These are phyloP conservation scores for Histomonas meleagridis DNA, from an alignment of 208 protist species.

Conservation along the genomic window DNA sequence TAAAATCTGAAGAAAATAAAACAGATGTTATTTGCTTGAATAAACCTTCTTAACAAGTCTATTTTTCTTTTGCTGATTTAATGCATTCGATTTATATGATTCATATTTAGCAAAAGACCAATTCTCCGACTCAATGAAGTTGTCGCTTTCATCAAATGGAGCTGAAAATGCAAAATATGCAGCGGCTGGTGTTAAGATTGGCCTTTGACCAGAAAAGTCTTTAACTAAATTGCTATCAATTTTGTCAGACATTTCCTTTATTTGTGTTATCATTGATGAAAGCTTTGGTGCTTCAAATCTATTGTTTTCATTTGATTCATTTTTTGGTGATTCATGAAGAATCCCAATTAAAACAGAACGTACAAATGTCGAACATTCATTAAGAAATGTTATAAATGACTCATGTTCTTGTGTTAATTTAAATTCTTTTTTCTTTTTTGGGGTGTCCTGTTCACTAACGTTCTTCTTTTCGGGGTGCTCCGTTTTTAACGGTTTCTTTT, in stretches of 20 bases:
- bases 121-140: slow-evolving; percentile 10
- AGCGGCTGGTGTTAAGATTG: background rate
- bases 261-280: background rate
- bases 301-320: background rate
- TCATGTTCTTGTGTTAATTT: background rate
- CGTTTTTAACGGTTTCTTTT: background rate
- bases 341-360: background rate
- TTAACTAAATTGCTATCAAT: background rate
- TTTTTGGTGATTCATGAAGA: background rate
- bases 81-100: background rate
- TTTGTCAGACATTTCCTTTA: background rate
- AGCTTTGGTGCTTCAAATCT: slow-evolving; percentile 28
- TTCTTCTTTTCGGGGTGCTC: too few species aligned
- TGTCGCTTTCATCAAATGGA: slow-evolving; percentile 4
- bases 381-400: background rate
- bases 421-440: background rate
- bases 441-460: too few species aligned
- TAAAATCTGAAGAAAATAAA: too few species aligned
- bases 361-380: slow-evolving; percentile 1
- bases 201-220: background rate
- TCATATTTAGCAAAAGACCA: slow-evolving; percentile 27
- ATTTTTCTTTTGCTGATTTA: background rate
- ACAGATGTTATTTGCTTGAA: too few species aligned
- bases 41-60: background rate
- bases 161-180: slow-evolving; percentile 32